A percentile compares a stretch with the other conserved stretches of the same genome.
Evolutionary conservation across 441 rosid genomes (phyloP).

Genomic region (Populus hybrid): DNA sequence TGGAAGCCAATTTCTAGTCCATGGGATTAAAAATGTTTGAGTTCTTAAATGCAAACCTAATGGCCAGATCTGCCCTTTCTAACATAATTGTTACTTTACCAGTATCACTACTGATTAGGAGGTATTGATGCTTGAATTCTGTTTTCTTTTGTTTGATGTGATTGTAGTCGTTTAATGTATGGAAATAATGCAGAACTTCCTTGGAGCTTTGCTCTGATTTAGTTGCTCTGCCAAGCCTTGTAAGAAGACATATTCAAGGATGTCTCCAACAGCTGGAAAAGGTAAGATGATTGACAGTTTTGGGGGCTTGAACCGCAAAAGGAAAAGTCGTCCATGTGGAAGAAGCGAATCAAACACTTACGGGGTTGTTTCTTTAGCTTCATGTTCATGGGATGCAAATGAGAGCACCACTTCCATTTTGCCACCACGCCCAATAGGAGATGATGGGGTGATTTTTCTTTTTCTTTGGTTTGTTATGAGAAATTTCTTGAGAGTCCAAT

Average conservation of each 20-base stretch:
- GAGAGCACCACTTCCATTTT: not conserved
- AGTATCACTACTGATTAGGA: not conserved
- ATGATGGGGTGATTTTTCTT: conserved; percentile 30
- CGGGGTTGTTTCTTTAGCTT: not conserved
- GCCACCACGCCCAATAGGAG: conserved; percentile 14
- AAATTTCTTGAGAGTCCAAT: not conserved
- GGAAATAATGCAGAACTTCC: not conserved
- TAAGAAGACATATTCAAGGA: not conserved
- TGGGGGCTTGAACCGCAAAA: not conserved
- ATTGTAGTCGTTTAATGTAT: not conserved
- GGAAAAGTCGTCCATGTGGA: not conserved
- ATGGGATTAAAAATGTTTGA: too few relatives aligned
- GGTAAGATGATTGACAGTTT: not conserved
- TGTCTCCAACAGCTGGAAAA: conserved; percentile 6
- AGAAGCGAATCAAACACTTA: not conserved
- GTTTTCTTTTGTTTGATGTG: not conserved
- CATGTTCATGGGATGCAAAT: not conserved
- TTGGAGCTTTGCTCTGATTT: not conserved
- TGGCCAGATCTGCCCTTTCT: too few relatives aligned
- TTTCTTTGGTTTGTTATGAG: conserved; percentile 4
- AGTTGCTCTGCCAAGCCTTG: not conserved
- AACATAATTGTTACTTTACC: too few relatives aligned
- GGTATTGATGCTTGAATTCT: not conserved
- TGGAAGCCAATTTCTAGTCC: too few relatives aligned
- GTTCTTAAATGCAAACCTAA: too few relatives aligned